Percentiles rank a stretch among this genome's conserved stretches.
These are phyloP conservation scores for Penicillium atrosanguineum DNA, from an alignment of 495 filamentous ascomycete species.

Conservation along the genomic window DNA sequence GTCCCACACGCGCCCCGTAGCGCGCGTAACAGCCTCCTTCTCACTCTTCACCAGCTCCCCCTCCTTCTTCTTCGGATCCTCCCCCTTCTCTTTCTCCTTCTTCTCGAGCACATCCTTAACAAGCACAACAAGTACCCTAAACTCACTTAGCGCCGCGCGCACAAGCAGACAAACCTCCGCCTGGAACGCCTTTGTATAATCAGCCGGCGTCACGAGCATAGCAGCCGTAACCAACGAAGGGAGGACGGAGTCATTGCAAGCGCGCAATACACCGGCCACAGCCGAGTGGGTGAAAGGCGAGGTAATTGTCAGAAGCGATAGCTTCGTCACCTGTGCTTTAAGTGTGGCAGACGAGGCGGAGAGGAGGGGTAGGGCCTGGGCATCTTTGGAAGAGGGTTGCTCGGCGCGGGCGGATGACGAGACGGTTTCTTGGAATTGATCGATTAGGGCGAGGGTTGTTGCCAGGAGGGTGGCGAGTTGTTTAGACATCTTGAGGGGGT, in stretches of 20 bases:
- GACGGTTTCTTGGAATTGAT: conserved; percentile 41
- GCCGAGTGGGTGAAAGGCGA: conserved; percentile 80
- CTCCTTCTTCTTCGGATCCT: conserved; percentile 20
- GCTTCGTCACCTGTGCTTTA: conserved; percentile 78
- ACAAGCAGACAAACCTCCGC: conserved; percentile 44
- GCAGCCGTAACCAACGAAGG: conserved; percentile 68
- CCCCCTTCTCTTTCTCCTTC: conserved; percentile 23
- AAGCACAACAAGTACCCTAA: conserved; percentile 35
- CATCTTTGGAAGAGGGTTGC: conserved; percentile 39
- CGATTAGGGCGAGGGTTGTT: conserved; percentile 32
- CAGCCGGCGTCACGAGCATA: conserved; percentile 56
- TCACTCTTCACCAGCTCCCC: conserved; percentile 27
- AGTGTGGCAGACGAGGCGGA: conserved; percentile 64
- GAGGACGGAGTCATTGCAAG: conserved; percentile 62
- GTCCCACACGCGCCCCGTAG: conserved; percentile 53
- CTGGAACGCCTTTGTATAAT: conserved; percentile 58
- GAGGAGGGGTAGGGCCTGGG: conserved; percentile 55
- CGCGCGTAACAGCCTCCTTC: conserved; percentile 40
- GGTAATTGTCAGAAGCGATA: conserved; percentile 80
- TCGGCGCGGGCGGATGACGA: conserved; percentile 19
- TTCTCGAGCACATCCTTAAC: conserved; percentile 30
- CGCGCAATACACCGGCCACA: conserved; percentile 61
- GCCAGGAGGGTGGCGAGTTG: conserved; percentile 31
- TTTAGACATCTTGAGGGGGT: conserved; percentile 34
- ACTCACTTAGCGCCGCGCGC: conserved; percentile 36